Conservation (phyloP, 1,284 basidiomycete species). For the Mycosarcoma maydis region DNA sequence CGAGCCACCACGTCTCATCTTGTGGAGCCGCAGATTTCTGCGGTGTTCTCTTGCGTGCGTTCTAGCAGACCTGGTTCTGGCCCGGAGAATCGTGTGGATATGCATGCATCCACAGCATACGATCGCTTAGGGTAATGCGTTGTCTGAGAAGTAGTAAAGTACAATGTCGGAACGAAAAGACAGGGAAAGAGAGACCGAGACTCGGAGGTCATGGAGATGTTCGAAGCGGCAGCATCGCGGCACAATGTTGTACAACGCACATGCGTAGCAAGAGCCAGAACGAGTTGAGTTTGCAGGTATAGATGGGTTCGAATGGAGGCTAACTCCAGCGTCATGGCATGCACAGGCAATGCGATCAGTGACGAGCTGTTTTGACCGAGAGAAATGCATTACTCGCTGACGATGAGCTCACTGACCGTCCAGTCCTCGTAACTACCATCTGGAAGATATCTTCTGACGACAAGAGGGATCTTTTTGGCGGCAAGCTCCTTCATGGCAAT, state of each 20-base stretch:
- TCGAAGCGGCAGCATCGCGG: not conserved
- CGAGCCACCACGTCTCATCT: no score
- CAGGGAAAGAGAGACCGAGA: not conserved
- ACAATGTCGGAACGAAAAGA: constrained; percentile 15
- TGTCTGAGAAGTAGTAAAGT: constrained; percentile 32
- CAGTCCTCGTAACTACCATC: constrained; percentile 66
- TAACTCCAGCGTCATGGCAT: not conserved
- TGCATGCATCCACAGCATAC: no score
- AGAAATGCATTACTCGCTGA: constrained; percentile 56
- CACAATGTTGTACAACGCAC: not conserved
- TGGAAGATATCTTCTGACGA: constrained; percentile 65
- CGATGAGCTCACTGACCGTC: constrained; percentile 65
- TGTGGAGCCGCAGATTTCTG: no score
- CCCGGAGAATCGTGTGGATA: no score
- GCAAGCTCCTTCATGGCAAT: constrained; percentile 66
- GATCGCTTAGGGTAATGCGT: constrained; percentile 3
- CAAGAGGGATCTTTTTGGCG: constrained; percentile 65
- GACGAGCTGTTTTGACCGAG: no score
- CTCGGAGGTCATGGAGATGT: not conserved
- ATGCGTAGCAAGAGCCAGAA: not conserved
- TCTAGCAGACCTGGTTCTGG: no score
- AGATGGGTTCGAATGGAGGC: not conserved
- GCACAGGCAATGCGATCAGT: constrained; percentile 11
- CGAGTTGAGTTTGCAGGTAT: constrained; percentile 16
- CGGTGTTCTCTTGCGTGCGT: no score